phyloP scores from a whole-genome alignment of 1,284 basidiomycete species.

The Ustilago nuda region DNA sequence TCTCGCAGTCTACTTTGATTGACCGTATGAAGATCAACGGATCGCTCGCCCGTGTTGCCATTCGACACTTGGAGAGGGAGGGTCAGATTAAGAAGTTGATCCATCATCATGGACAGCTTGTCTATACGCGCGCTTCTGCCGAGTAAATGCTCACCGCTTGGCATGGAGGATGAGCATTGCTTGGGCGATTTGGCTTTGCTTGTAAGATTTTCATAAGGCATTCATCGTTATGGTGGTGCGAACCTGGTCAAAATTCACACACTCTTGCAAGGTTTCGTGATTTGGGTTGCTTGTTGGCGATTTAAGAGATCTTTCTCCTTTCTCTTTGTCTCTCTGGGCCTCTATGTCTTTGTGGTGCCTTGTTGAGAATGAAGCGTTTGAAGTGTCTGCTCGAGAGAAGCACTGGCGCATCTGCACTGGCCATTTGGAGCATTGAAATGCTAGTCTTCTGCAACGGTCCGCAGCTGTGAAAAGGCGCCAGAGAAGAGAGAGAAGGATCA shows the following conservation, averaged over 20 bases:
- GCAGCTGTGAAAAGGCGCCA: constrained; percentile 14
- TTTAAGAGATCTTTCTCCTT: no score
- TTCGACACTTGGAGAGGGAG: constrained; percentile 93
- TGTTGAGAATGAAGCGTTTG: no score
- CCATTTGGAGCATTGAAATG: no score
- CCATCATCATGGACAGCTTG: constrained; percentile 92
- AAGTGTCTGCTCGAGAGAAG: no score
- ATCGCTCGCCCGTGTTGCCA: constrained; percentile 90
- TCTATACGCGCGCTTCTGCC: constrained; percentile 76
- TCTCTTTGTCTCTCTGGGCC: no score
- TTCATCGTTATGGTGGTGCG: no score
- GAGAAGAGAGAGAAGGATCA: not conserved
- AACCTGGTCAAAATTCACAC: no score
- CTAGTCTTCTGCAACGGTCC: constrained; percentile 42
- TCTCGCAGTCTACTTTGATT: constrained; percentile 88
- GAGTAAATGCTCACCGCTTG: constrained; percentile 34
- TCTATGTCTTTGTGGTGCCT: no score
- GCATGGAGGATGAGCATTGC: not conserved
- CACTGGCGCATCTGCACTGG: no score
- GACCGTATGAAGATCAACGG: constrained; percentile 98
- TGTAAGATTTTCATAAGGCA: not conserved
- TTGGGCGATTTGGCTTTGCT: not conserved
- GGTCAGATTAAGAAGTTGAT: constrained; percentile 96
- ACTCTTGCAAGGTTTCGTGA: no score
- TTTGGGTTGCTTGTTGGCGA: no score